Percentiles rank a stretch among this genome's conserved stretches.
These are phyloP conservation scores for Rosa hybrid DNA, from an alignment of 331 rosid species.

Conservation along the genomic window DNA sequence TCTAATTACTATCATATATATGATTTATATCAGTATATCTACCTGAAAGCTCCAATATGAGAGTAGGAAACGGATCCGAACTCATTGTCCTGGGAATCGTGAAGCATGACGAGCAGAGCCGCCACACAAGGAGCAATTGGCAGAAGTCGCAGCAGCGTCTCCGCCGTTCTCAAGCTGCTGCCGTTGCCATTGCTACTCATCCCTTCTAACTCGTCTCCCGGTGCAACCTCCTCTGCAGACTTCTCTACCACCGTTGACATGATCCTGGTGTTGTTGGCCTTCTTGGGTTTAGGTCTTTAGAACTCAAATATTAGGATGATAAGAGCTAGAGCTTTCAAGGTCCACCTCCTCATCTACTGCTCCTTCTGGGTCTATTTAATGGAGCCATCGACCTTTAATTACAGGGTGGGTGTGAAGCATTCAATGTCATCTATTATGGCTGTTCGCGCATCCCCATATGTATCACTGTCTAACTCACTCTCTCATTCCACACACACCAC, in stretches of 20 bases:
- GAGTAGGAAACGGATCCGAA: constrained; percentile 71
- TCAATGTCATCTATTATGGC: not conserved
- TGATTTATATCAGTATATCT: not conserved
- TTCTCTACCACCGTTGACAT: not conserved
- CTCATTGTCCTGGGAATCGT: constrained; percentile 62
- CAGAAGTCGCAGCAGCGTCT: constrained; percentile 66
- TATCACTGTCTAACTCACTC: not conserved
- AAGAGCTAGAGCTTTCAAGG: not conserved
- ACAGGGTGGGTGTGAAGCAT: constrained; percentile 5
- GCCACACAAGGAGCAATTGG: constrained; percentile 70
- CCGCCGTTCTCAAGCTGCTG: constrained; percentile 52
- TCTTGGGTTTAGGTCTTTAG: not conserved
- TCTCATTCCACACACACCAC: not conserved
- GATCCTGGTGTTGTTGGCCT: not conserved
- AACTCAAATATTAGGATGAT: not conserved
- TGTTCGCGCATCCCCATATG: not conserved
- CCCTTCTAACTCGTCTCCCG: not conserved
- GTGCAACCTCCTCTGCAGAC: not conserved
- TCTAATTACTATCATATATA: not conserved
- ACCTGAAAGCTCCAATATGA: constrained; percentile 82
- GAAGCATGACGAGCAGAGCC: constrained; percentile 78
- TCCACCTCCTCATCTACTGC: not conserved
- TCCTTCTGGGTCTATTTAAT: not conserved
- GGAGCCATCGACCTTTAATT: not conserved
- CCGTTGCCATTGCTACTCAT: constrained; percentile 5